Conservation (phyloP, 2,329 filamentous ascomycete species). For the Rhexocercosporidium sp. region DNA sequence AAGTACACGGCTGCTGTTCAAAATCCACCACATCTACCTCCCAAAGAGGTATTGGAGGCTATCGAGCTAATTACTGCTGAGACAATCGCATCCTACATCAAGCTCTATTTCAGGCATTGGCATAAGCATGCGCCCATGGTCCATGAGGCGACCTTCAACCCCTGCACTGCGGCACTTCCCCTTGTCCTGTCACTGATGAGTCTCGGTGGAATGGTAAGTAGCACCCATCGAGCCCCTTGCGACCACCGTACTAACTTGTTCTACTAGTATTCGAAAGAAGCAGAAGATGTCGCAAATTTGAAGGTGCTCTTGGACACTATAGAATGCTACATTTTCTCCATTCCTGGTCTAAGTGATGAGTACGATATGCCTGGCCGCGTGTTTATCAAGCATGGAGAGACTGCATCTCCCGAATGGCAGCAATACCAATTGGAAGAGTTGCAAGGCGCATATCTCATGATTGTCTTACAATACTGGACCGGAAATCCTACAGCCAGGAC, state of each 20-base stretch:
- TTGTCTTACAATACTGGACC: conserved; percentile 42
- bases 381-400: conserved; percentile 33
- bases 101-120: conserved; percentile 42
- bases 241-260: conserved; percentile 2
- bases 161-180: conserved; percentile 37
- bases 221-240: background rate
- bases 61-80: conserved; percentile 37
- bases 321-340: conserved; percentile 38
- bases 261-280: conserved; percentile 37
- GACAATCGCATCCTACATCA: conserved; percentile 35
- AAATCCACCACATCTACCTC: conserved; percentile 29
- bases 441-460: conserved; percentile 41
- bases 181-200: conserved; percentile 40
- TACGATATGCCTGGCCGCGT: conserved; percentile 37
- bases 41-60: conserved; percentile 36
- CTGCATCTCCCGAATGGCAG: conserved; percentile 38
- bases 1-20: conserved; percentile 33
- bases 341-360: conserved; percentile 38
- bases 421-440: conserved; percentile 41
- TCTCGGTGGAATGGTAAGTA: conserved; percentile 40
- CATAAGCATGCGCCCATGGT: conserved; percentile 42
- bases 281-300: conserved; percentile 31
- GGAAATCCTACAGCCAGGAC: conserved; percentile 37
- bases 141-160: conserved; percentile 41
- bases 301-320: conserved; percentile 38